Conservation (phyloP, 164 flowering plant genomes). For the Nymphaea colorata region DNA sequence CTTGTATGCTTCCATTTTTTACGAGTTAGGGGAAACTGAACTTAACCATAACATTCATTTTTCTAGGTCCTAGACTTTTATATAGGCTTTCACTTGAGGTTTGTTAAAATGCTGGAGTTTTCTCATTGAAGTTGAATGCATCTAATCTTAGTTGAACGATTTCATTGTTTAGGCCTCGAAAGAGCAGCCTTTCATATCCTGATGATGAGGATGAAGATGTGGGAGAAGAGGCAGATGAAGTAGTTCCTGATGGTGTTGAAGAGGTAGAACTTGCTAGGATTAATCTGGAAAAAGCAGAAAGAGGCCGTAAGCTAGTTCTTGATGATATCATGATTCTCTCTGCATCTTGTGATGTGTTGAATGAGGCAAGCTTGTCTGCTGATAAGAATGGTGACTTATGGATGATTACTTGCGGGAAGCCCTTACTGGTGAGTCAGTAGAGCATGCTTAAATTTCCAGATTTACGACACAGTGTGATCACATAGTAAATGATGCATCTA, state of each 20-base stretch:
- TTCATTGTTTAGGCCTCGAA: constrained; percentile 58
- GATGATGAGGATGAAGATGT: constrained; percentile 90
- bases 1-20: too few species aligned
- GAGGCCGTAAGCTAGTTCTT: constrained; percentile 57
- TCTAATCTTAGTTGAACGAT: neutral
- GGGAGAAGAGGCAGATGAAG: constrained; percentile 97
- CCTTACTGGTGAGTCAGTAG: constrained; percentile 47
- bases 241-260: constrained; percentile 98
- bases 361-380: constrained; percentile 17
- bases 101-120: too few species aligned
- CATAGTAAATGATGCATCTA: too few species aligned
- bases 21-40: too few species aligned
- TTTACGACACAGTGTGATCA: too few species aligned
- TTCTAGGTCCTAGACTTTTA: too few species aligned
- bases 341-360: constrained; percentile 25
- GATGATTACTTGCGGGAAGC: constrained; percentile 66
- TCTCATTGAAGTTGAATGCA: neutral
- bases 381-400: constrained; percentile 57
- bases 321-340: constrained; percentile 72
- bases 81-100: too few species aligned
- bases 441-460: constrained; percentile 1
- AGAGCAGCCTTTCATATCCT: constrained; percentile 69
- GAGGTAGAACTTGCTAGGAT: constrained; percentile 94
- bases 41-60: too few species aligned
- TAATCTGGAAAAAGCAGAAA: constrained; percentile 69